phyloP scores from a whole-genome alignment of 2,329 filamentous ascomycete genomes.

The Hypocrella siamensis region DNA sequence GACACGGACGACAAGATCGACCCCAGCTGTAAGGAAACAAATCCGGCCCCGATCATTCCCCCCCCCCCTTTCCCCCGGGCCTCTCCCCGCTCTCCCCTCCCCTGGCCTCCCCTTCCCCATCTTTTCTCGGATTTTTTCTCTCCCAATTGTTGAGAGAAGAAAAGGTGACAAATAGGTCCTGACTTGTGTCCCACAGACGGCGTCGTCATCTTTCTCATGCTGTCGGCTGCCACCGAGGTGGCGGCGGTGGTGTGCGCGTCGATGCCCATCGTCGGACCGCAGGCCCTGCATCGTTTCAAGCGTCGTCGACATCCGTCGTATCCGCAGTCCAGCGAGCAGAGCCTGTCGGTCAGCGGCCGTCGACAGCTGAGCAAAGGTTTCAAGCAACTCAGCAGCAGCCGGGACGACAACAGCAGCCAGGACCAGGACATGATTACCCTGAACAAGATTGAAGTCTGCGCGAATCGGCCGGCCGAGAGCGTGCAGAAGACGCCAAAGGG shows the following conservation, averaged over 20 bases:
- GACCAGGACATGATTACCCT: not conserved
- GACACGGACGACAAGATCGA: constrained; percentile 1
- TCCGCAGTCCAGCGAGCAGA: not conserved
- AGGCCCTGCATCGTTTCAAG: not conserved
- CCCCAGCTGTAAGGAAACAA: constrained; percentile 1
- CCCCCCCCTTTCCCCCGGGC: no score
- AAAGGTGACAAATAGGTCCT: not conserved
- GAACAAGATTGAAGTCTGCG: not conserved
- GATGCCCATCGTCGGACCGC: constrained; percentile 1
- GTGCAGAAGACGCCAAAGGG: not conserved
- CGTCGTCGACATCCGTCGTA: not conserved
- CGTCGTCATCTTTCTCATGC: constrained; percentile 2
- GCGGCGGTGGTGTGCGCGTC: constrained; percentile 1
- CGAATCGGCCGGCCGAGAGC: not conserved
- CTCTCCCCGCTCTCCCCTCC: no score
- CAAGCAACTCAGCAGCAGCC: constrained; percentile 1
- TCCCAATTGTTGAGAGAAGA: no score
- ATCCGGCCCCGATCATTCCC: not conserved
- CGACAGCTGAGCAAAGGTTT: not conserved
- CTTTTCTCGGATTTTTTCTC: no score
- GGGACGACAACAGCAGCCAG: not conserved
- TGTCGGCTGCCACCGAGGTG: constrained; percentile 1
- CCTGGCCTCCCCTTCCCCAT: no score
- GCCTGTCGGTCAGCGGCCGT: not conserved
- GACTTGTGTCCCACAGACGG: constrained; percentile 1